Conservation (phyloP, 1,139 yeast genomes). For the Kodamaea arcana region DNA sequence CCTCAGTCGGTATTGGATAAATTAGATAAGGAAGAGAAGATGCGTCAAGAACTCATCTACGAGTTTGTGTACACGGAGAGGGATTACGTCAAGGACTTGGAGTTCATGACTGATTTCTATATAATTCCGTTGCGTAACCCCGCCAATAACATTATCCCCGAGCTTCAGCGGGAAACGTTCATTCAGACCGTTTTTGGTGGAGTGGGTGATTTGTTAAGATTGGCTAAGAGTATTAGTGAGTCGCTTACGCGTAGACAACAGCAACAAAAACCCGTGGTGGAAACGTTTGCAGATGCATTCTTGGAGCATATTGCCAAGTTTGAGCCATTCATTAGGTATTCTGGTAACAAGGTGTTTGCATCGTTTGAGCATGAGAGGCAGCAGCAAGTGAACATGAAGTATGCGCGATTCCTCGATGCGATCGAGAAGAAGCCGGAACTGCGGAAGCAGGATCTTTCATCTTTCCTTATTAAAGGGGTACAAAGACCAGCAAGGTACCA, state of each 20-base stretch:
- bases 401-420: conserved; percentile 90
- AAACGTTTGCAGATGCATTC: conserved; percentile 82
- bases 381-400: conserved; percentile 81
- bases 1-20: conserved; percentile 75
- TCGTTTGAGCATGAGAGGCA: conserved; percentile 95
- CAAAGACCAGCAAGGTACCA: conserved; percentile 96
- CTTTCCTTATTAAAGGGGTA: conserved; percentile 91
- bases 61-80: conserved; percentile 93
- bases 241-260: conserved; percentile 88
- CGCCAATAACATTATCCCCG: conserved; percentile 77
- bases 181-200: conserved; percentile 90
- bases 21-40: conserved; percentile 79
- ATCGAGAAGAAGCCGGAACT: conserved; percentile 87
- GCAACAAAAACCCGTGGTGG: conserved; percentile 74
- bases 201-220: conserved; percentile 79
- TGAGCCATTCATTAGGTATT: conserved; percentile 88
- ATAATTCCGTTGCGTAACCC: conserved; percentile 82
- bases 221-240: conserved; percentile 82
- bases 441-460: conserved; percentile 84
- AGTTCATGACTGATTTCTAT: conserved; percentile 89
- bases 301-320: conserved; percentile 79
- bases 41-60: conserved; percentile 91
- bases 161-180: conserved; percentile 83
- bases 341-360: conserved; percentile 95
- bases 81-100: conserved; percentile 91